Evolutionary conservation across 768 basidiomycete genomes (phyloP), one percentile per base, ranked within the genome.

Genomic region (Boletus reticulatus): DNA sequence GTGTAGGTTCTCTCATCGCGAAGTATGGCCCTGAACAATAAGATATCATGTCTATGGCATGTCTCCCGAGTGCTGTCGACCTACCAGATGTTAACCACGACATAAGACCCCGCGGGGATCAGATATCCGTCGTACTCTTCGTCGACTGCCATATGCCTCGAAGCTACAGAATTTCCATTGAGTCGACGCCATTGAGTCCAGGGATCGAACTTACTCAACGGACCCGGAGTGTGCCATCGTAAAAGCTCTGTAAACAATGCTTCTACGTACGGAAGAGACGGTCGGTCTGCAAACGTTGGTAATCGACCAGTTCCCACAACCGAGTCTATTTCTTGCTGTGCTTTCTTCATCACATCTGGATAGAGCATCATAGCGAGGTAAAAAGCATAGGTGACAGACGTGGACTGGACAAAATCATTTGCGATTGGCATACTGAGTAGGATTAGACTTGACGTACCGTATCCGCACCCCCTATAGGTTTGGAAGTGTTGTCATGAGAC

Each of bases 311-410:
- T 34, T 9, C 70, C 72, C 12, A 73, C 60, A 0, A 73, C 59
- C 0, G 48, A 17, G 31, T 69, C 68, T 11, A 73, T 48, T 43
- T 72, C 70, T 37, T 54, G 52, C 45, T 67, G 70, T 0, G 62
- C 70, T 39, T 58, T 70, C 44, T 56, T 57, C 59, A 67, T 58
- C n/a, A 66, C 62, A 1, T 39, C 51, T 3, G 72, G 71, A 44
- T 63, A 58, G 43, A 68, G 62, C 19, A 60, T 58, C 71, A 71
- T 72, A 3, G 66, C 71, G 17, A 70, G 66, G 20, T 57, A 57
- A 41, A 65, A 62, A 11, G 56, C 52, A 44, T 53, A 60, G 6
- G 49, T 32, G 1, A 55, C 22, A 3, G 65, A 59, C 13, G 39
- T 45, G 8, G 60, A 29, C 65, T 64, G n/a, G 16, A 46, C 62